Percentiles rank a stretch among this genome's conserved stretches.
These are phyloP conservation scores for Macrophomina tecta DNA, from an alignment of 2,329 filamentous ascomycete species.

Conservation along the genomic window DNA sequence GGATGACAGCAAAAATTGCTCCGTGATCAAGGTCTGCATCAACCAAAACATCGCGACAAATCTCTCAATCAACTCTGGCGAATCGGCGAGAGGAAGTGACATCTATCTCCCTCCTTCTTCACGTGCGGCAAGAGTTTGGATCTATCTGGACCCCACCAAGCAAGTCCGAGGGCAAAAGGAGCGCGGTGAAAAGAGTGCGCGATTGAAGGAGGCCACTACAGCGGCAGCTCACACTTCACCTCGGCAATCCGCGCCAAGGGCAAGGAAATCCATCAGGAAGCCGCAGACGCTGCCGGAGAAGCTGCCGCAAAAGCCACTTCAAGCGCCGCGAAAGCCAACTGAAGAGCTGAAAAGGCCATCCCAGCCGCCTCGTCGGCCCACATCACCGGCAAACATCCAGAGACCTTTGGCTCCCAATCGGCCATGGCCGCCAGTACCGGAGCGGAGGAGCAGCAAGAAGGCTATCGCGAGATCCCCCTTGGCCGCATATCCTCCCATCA, in stretches of 20 bases:
- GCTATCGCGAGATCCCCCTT: background rate
- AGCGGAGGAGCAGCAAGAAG: conserved; percentile 7
- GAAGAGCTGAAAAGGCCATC: background rate
- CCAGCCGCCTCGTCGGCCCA: background rate
- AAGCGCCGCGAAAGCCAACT: background rate
- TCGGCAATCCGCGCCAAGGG: no score
- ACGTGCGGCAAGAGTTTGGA: conserved; percentile 10
- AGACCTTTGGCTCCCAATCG: background rate
- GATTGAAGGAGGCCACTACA: background rate
- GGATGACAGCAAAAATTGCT: conserved; percentile 4
- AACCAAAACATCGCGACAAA: background rate
- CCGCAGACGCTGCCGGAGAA: background rate
- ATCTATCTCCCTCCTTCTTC: conserved; percentile 7
- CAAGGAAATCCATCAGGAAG: background rate
- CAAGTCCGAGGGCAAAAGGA: background rate
- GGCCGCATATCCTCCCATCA: background rate
- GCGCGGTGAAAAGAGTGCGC: background rate
- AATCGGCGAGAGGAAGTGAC: background rate
- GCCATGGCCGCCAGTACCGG: background rate
- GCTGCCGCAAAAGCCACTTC: background rate
- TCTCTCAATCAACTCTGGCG: background rate
- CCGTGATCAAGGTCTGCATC: conserved; percentile 15
- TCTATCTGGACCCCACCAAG: conserved; percentile 8
- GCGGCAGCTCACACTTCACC: background rate
- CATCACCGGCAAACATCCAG: background rate